Evolutionary conservation across 805 yeast genomes (phyloP), one percentile per base, ranked within the genome.

Genomic region (Sporopachydermia lactativora): DNA sequence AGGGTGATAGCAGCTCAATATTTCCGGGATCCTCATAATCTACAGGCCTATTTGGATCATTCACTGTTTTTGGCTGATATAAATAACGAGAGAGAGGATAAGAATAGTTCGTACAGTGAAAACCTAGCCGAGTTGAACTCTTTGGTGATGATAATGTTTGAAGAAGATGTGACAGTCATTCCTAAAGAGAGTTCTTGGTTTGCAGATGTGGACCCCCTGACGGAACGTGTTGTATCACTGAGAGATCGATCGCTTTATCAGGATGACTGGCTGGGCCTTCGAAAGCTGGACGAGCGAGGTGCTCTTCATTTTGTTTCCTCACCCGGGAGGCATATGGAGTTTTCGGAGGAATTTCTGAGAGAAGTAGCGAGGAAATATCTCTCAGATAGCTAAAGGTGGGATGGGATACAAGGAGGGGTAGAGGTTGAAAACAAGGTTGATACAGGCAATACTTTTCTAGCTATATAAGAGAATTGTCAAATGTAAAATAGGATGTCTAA

Each of bases 101-200:
- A 54, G 41, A 68, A 68, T 43, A 37, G 43, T 3, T 55, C 63
- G 0, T 78, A 77, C 49, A 55, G 47, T 13, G 51, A 57, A 3
- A 70, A 70, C 37, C 51, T 82, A 39, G 48, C 55, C 13, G 47
- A 45, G 4, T 52, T 81, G 34, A 64, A 74, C 15, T 67, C 62
- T 39, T 58, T 82, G 24, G 82, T 79, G 0, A 55, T 83, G 66
- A 60, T 79, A 2, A 55, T 62, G 55, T 82, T 83, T 48, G 57
- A 58, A 2, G 57, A 71, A 44, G 94, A 82, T 53, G 68, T 68
- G n/a, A 79, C 81, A 2, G 58, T 82, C 4, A 75, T 75, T 4
- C 94, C 94, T 1, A 75, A 72, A 50, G 81, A 80, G 43, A 72
- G 79, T 41, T 77, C 88, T 1, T 73, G 75, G 73, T 77, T 80